Evolutionary conservation across 345 rosid genomes (phyloP), one percentile per base, ranked within the genome.

Genomic region (Linum tenue): DNA sequence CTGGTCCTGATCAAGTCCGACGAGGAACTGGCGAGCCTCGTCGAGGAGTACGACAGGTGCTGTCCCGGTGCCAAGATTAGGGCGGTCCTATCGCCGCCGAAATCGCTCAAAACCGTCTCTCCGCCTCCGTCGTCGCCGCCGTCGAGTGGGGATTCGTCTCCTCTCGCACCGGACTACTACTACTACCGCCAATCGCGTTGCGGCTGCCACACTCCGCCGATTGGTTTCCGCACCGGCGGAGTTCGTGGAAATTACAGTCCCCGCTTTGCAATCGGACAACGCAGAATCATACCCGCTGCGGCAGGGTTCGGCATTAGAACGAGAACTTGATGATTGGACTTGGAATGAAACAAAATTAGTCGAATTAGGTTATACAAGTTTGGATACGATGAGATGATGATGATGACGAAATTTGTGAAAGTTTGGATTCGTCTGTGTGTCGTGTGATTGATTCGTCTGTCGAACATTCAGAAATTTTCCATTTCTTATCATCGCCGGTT

Each of bases 1-100:
- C 73, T 94, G 56, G 69, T 94, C 59, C 76, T 95, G 16, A 63
- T 94, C 10, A 94, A 84, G 58, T 88, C 97, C 12, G 95, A 86
- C 3, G 96, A 94, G 56, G 96, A 94, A 36, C 70, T 94, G 67
- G 60, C 73, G 2, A 77, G 67, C 63, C 64, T 94, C 44, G 53
- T 88, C 3, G 37, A 63, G 7, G 74, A 70, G 39, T 75, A 70
- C 56, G 69, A 70, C 40, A 51, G 40, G 39, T 43, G 51, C 5
- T 61, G n/a, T 17, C 73, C 68, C 5, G 78, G 64, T 39, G 62
- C 69, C 8, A 75, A 75, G 74, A 75, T 75, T 16, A 67, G 71
- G 41, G 74, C 74, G 4, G 58, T 75, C 11, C 68, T 75, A 3
- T 62, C 65, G 48, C 71, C 74, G 7, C 78, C 71, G 0, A 70